Percentiles rank a stretch among this genome's conserved stretches.
Conservation (phyloP, 192 early-diverging fungal genomes). For the Mortierella hygrophila region DNA sequence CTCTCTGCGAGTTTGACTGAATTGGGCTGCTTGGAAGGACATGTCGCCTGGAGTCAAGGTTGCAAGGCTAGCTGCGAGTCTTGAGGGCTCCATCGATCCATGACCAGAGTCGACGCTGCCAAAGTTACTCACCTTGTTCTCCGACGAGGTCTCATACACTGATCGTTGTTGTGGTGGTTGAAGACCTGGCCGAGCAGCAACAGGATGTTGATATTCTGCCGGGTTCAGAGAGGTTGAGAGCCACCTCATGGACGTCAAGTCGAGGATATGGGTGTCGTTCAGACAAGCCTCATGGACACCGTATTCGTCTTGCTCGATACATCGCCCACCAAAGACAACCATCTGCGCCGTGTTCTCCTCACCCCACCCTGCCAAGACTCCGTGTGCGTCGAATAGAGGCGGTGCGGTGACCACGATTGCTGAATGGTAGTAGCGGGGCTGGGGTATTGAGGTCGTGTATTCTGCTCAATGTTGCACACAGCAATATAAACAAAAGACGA, state of each 20-base stretch:
- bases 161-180: not conserved
- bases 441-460: slow-evolving; percentile 27
- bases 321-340: slow-evolving; percentile 80
- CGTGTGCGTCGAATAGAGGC: slow-evolving; percentile 27
- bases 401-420: slow-evolving; percentile 47
- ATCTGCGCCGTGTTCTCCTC: slow-evolving; percentile 67
- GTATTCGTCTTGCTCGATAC: slow-evolving; percentile 60
- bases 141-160: not conserved
- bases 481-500: not conserved
- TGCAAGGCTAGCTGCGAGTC: not conserved
- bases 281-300: slow-evolving; percentile 63
- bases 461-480: not conserved
- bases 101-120: slow-evolving; percentile 1
- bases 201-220: not conserved
- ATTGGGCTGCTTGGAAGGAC: not conserved
- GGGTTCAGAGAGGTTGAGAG: slow-evolving; percentile 32
- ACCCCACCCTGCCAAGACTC: slow-evolving; percentile 36
- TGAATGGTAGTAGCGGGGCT: slow-evolving; percentile 78
- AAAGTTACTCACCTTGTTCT: not conserved
- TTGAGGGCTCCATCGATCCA: slow-evolving; percentile 15
- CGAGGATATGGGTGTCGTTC: slow-evolving; percentile 65
- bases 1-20: not conserved
- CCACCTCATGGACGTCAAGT: slow-evolving; percentile 61
- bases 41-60: not conserved
- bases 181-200: not conserved